These are phyloP conservation scores for Xylaria sp. DNA, from an alignment of 2,329 filamentous ascomycete species.

Conservation along the genomic window DNA sequence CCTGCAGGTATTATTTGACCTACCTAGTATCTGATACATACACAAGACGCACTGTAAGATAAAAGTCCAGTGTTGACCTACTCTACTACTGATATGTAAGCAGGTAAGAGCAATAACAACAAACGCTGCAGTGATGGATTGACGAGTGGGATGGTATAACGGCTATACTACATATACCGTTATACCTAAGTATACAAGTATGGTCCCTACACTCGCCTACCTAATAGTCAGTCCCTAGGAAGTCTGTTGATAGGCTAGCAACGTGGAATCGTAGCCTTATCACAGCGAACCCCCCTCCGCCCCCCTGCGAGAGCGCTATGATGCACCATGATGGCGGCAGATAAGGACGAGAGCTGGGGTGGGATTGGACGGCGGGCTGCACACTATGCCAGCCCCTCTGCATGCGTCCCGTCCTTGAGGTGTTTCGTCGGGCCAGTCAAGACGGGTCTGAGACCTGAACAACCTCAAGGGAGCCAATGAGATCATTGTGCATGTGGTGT, in stretches of 20 bases:
- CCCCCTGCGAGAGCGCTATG: conserved; percentile 39
- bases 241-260: not conserved
- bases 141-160: not conserved
- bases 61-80: too few relatives aligned
- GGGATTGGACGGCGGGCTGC: conserved; percentile 41
- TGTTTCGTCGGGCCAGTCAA: conserved; percentile 32
- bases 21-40: too few relatives aligned
- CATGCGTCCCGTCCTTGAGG: conserved; percentile 31
- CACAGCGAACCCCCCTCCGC: conserved; percentile 41
- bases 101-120: not conserved
- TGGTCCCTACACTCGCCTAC: too few relatives aligned
- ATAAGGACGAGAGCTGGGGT: conserved; percentile 43
- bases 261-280: conserved; percentile 42
- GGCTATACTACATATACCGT: too few relatives aligned
- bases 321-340: conserved; percentile 42
- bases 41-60: too few relatives aligned
- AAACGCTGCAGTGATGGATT: not conserved
- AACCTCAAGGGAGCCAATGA: conserved; percentile 28
- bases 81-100: too few relatives aligned
- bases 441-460: conserved; percentile 24
- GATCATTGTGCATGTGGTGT: conserved; percentile 20
- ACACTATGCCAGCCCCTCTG: conserved; percentile 27
- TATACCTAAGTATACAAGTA: too few relatives aligned
- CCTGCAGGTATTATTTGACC: not conserved
- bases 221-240: too few relatives aligned